Conservation (phyloP, 1,139 yeast genomes). For the Magnusiomyces fungicola region DNA sequence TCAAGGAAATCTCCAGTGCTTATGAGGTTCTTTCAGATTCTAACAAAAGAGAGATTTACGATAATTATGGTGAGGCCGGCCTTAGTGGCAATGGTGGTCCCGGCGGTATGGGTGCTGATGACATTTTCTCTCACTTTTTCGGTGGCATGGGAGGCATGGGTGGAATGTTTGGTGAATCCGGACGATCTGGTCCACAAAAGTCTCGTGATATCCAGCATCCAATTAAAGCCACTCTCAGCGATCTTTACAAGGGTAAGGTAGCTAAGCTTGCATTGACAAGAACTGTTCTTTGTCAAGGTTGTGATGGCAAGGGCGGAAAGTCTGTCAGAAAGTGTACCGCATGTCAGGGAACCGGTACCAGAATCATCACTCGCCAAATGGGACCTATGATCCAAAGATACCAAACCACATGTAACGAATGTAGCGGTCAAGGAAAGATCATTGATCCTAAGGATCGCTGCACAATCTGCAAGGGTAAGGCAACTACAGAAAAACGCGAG, state of each 20-base stretch:
- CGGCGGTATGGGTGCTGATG: constrained; percentile 74
- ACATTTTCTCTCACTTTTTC: constrained; percentile 88
- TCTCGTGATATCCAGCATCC: constrained; percentile 83
- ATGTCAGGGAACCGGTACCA: constrained; percentile 89
- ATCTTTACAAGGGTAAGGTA: constrained; percentile 59
- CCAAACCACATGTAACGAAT: constrained; percentile 89
- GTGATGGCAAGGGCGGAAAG: constrained; percentile 97
- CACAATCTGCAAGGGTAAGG: constrained; percentile 81
- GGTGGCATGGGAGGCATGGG: constrained; percentile 42
- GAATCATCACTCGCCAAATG: constrained; percentile 94
- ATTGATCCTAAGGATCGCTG: constrained; percentile 87
- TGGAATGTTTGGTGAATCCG: constrained; percentile 44
- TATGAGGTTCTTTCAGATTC: constrained; percentile 78
- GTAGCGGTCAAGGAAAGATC: constrained; percentile 90
- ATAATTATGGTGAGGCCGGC: constrained; percentile 90
- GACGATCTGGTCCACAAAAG: constrained; percentile 68
- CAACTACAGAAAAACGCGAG: constrained; percentile 81
- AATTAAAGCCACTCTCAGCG: constrained; percentile 80
- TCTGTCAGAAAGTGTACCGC: constrained; percentile 78
- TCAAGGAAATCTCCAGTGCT: constrained; percentile 80
- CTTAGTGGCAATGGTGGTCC: constrained; percentile 67
- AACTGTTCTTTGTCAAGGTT: constrained; percentile 76
- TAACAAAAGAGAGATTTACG: constrained; percentile 84
- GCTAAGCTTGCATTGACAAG: constrained; percentile 91
- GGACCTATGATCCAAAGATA: constrained; percentile 98